Evolutionary conservation across 1,284 basidiomycete species (phyloP).

Genomic region (Leccinum subrobustum): DNA sequence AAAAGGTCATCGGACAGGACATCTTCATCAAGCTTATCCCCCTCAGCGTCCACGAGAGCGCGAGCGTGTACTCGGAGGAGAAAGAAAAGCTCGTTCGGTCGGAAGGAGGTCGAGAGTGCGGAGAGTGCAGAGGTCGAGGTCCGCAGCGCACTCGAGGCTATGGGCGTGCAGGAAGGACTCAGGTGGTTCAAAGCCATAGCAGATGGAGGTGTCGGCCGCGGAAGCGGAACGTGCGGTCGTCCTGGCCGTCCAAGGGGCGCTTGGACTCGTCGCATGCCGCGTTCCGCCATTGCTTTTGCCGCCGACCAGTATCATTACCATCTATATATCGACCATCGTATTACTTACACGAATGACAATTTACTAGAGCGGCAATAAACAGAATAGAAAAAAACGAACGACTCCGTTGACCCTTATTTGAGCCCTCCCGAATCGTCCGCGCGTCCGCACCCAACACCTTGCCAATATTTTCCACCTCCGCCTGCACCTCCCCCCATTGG

Average conservation of each 20-base stretch:
- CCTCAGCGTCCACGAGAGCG: constrained; percentile 93
- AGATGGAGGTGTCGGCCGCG: constrained; percentile 45
- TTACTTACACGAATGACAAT: too few relatives aligned
- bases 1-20: constrained; percentile 93
- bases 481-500: too few relatives aligned
- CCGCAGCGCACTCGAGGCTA: constrained; percentile 77
- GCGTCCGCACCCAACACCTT: too few relatives aligned
- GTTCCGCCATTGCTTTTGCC: too few relatives aligned
- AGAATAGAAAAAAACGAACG: too few relatives aligned
- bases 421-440: too few relatives aligned
- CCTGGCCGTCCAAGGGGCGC: constrained; percentile 11
- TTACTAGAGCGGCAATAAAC: too few relatives aligned
- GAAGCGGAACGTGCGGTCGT: constrained; percentile 23
- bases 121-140: constrained; percentile 85
- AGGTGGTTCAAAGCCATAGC: constrained; percentile 74
- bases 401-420: too few relatives aligned
- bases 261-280: constrained; percentile 17
- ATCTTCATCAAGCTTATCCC: constrained; percentile 90
- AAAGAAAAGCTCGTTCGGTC: constrained; percentile 84
- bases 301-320: too few relatives aligned
- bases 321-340: too few relatives aligned
- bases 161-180: constrained; percentile 82
- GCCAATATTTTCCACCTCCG: too few relatives aligned
- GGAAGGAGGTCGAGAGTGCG: constrained; percentile 85
- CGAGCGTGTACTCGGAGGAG: constrained; percentile 96